These are phyloP conservation scores for Ailanthus altissimus DNA, from an alignment of 345 rosid species.

Conservation along the genomic window DNA sequence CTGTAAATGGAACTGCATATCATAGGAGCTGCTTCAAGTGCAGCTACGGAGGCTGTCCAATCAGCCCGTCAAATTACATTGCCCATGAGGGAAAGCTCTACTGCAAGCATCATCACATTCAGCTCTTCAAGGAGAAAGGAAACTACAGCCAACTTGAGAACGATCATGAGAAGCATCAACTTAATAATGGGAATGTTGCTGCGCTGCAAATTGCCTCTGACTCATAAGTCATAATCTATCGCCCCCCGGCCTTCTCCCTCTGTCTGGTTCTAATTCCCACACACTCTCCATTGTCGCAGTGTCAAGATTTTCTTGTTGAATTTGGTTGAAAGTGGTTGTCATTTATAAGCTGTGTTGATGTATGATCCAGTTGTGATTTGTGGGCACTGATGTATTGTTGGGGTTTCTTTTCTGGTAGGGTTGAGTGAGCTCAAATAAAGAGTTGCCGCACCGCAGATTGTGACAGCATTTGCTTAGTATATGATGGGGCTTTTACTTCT, in stretches of 20 bases:
- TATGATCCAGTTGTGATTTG: slow-evolving; percentile 1
- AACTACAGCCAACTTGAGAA: slow-evolving; percentile 66
- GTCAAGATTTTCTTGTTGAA: background rate
- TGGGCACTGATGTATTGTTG: slow-evolving; percentile 4
- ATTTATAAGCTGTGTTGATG: background rate
- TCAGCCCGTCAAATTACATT: slow-evolving; percentile 65
- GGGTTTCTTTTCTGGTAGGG: background rate
- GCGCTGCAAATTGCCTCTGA: slow-evolving; percentile 38
- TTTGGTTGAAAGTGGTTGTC: background rate
- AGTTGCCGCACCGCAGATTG: slow-evolving; percentile 7
- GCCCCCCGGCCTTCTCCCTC: background rate
- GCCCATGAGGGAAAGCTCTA: slow-evolving; percentile 66
- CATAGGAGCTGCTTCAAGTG: slow-evolving; percentile 69
- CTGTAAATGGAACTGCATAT: slow-evolving; percentile 55
- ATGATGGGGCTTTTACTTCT: background rate
- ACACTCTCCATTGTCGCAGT: background rate
- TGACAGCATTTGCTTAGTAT: slow-evolving; percentile 12
- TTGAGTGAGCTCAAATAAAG: slow-evolving; percentile 12
- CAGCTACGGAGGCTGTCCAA: slow-evolving; percentile 59
- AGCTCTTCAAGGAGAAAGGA: slow-evolving; percentile 66
- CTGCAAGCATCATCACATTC: slow-evolving; percentile 73
- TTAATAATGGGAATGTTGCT: slow-evolving; percentile 10
- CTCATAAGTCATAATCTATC: slow-evolving; percentile 2
- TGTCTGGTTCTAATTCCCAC: background rate
- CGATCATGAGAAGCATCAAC: slow-evolving; percentile 29